Evolutionary conservation across 805 yeast genomes (phyloP), one percentile per base, ranked within the genome.

Genomic region (Myxozyma udenii): DNA sequence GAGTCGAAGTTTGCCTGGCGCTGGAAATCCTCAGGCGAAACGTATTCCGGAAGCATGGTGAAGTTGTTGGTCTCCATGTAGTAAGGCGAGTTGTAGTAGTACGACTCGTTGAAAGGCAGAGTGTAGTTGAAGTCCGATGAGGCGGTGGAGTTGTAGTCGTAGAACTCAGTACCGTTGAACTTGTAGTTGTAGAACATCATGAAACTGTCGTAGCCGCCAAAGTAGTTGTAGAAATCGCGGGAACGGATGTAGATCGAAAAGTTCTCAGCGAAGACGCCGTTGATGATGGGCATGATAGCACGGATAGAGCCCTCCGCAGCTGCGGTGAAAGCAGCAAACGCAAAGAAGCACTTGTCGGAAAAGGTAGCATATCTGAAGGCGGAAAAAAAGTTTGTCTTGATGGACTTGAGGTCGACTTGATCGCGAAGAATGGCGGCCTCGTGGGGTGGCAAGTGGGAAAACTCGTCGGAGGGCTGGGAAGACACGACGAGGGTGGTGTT

Each of bases 241-340:
- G 58, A 50, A 16, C 30, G 48, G n/a, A 71, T 61, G 46, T 59
- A 71, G 35, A 52, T 47, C 35, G 66, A 60, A 61, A 73, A 68
- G 32, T 64, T 64, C 41, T 68, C 63, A 12, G 76, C 68, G 53
- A 72, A 59, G 36, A 61, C 57, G 21, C 76, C 76, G 28, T 71
- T 68, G 11, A 72, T 67, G 48, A 72, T 59, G 16, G 76, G 72
- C 61, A 71, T 69, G 63, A 72, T 25, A 12, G 60, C 60, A 24
- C 50, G 41, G 32, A 52, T 48, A 12, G 54, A 45, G 2, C 60
- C 60, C 40, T 55, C 60, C 7, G 42, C 42, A 4, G 44, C 48
- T 12, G 60, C 60, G 11, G 38, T n/a, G 19, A 44, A 40, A 25
- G 48, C 47, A 6, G 58, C 60, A 25, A 52, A n/a, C 9, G 4